These are phyloP conservation scores for Decorospora gaudefroyi DNA, from an alignment of 2,329 filamentous ascomycete genomes.

Conservation along the genomic window DNA sequence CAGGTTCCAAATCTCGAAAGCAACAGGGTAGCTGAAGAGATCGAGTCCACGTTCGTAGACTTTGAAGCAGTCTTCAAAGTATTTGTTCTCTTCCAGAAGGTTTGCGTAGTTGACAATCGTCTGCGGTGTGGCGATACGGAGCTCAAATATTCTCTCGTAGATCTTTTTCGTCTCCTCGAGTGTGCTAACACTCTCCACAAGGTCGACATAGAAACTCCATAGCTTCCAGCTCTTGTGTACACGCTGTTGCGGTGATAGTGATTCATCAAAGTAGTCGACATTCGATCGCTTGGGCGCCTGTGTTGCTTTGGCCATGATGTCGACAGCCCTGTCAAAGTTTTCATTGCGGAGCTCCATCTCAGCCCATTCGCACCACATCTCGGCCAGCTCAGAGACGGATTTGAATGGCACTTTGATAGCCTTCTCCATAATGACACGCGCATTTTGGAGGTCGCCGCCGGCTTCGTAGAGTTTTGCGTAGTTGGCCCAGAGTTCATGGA, in stretches of 20 bases:
- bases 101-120: conserved; percentile 99
- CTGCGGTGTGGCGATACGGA: conserved; percentile 95
- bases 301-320: conserved; percentile 95
- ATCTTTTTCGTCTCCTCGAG: conserved; percentile 91
- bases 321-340: conserved; percentile 91
- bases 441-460: conserved; percentile 80
- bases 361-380: conserved; percentile 99
- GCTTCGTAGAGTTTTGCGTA: conserved; percentile 97
- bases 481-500: conserved; percentile 93
- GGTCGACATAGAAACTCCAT: conserved; percentile 98
- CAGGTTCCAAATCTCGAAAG: conserved; percentile 97
- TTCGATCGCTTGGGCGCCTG: conserved; percentile 97
- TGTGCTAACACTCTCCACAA: conserved; percentile 91
- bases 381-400: conserved; percentile 92
- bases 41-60: conserved; percentile 93
- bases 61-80: conserved; percentile 98
- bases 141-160: conserved; percentile 96
- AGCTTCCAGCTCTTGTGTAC: conserved; percentile 99
- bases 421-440: conserved; percentile 94
- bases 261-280: conserved; percentile 99
- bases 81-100: conserved; percentile 88
- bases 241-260: conserved; percentile 87
- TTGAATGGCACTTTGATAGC: conserved; percentile 98
- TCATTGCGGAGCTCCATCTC: conserved; percentile 96
- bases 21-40: conserved; percentile 97